A percentile compares a stretch with the other conserved stretches of the same genome.
Evolutionary conservation across 2,329 filamentous ascomycete species (phyloP).

Genomic region (Diaporthe capsici): DNA sequence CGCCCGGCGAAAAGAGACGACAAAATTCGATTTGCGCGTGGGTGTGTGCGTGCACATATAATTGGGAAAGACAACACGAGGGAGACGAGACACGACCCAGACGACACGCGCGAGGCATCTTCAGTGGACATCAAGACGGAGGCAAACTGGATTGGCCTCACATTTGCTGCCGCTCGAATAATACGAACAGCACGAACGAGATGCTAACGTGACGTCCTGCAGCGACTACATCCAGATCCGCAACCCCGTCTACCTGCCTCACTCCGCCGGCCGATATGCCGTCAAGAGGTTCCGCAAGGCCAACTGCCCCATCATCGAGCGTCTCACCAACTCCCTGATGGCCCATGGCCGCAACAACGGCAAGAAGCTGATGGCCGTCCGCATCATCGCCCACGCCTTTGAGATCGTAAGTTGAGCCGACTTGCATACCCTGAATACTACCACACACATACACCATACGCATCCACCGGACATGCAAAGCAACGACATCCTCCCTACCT

Average conservation of each 20-base stretch:
- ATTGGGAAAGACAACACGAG: background rate
- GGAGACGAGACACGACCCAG: background rate
- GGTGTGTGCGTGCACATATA: background rate
- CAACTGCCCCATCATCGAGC: constrained; percentile 99
- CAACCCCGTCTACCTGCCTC: constrained; percentile 98
- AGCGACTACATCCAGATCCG: constrained; percentile 99
- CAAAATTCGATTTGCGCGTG: constrained; percentile 1
- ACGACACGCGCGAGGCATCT: constrained; percentile 3
- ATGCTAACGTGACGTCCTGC: constrained; percentile 52
- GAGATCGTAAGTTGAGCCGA: constrained; percentile 82
- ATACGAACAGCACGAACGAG: constrained; percentile 30
- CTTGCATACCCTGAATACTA: background rate
- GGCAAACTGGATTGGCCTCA: constrained; percentile 31
- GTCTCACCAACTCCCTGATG: constrained; percentile 99
- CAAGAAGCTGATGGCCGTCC: constrained; percentile 99
- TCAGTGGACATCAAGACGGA: constrained; percentile 27
- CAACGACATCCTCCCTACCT: too few relatives aligned
- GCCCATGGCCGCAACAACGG: constrained; percentile 99
- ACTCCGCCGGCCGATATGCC: constrained; percentile 98
- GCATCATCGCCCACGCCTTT: constrained; percentile 98
- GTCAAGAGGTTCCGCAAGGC: constrained; percentile 99
- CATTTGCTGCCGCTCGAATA: constrained; percentile 21
- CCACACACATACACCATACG: background rate
- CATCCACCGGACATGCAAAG: background rate
- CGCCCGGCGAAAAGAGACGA: constrained; percentile 9